Percentiles rank a stretch among this genome's conserved stretches.
These are phyloP conservation scores for Paramecium tetraurelia DNA, from an alignment of 73 alveolate species.

Conservation along the genomic window DNA sequence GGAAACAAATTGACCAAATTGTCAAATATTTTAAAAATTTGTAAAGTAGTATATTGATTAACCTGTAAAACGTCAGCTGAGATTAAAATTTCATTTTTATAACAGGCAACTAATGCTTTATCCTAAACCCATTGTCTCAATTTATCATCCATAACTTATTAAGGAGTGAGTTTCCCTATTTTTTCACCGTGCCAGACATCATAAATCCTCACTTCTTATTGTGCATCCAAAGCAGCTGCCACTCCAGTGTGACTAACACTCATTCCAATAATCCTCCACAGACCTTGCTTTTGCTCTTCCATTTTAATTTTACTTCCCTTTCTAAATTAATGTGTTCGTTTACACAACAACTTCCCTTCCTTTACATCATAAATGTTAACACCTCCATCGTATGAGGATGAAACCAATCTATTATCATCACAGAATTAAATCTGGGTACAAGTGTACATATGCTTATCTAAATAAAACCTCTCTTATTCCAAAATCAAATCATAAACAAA, in stretches of 20 bases:
- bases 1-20: conserved; percentile 53
- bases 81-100: conserved; percentile 28
- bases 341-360: conserved; percentile 52
- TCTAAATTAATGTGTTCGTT: conserved; percentile 54
- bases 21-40: conserved; percentile 50
- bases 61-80: not conserved
- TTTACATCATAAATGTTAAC: conserved; percentile 50
- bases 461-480: conserved; percentile 34
- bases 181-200: conserved; percentile 65
- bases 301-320: conserved; percentile 12
- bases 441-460: conserved; percentile 45
- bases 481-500: conserved; percentile 44
- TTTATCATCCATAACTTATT: conserved; percentile 44
- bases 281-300: conserved; percentile 41
- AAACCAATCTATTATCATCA: conserved; percentile 55
- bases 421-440: conserved; percentile 35
- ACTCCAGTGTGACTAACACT: conserved; percentile 56
- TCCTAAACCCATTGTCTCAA: conserved; percentile 24
- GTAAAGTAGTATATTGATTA: conserved; percentile 21
- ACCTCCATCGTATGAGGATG: conserved; percentile 61
- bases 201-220: conserved; percentile 39
- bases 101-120: conserved; percentile 12
- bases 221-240: conserved; percentile 50
- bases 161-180: conserved; percentile 42
- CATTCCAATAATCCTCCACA: conserved; percentile 8